A percentile compares a stretch with the other conserved stretches of the same genome.
Conservation (phyloP, 768 basidiomycete species). For the Amanita rubescens region DNA sequence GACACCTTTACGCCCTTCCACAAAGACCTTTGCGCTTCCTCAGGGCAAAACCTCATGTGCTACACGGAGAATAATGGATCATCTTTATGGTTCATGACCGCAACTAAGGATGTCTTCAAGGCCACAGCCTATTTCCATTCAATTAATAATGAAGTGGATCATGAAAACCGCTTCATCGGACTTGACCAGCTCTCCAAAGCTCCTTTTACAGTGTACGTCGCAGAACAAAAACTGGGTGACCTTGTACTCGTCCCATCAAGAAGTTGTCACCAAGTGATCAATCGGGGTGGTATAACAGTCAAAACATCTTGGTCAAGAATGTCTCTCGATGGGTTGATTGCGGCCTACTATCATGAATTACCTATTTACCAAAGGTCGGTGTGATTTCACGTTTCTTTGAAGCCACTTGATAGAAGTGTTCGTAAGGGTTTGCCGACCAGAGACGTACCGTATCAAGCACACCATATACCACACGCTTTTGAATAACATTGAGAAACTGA, state of each 20-base stretch:
- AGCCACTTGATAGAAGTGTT: neutral
- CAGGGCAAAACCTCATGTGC: constrained; percentile 84
- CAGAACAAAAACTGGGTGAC: constrained; percentile 71
- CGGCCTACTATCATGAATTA: constrained; percentile 64
- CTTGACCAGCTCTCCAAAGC: constrained; percentile 57
- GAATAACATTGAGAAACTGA: constrained; percentile 9
- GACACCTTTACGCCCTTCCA: constrained; percentile 83
- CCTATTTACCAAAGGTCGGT: constrained; percentile 72
- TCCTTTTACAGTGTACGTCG: constrained; percentile 62
- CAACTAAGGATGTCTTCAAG: constrained; percentile 43
- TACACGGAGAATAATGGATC: constrained; percentile 66
- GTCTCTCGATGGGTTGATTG: constrained; percentile 53
- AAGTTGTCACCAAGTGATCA: constrained; percentile 81
- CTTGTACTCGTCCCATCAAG: constrained; percentile 75
- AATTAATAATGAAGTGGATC: constrained; percentile 56
- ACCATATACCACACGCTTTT: constrained; percentile 51
- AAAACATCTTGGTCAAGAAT: constrained; percentile 87
- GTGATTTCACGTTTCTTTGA: neutral
- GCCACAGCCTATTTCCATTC: constrained; percentile 54
- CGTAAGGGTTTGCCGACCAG: constrained; percentile 67
- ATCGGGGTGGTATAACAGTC: constrained; percentile 71
- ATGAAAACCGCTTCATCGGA: constrained; percentile 61
- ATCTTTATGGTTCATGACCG: constrained; percentile 86
- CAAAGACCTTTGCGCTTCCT: constrained; percentile 79
- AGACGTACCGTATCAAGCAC: constrained; percentile 70